These are phyloP conservation scores for Quercus robur DNA, from an alignment of 306 rosid genomes.

Conservation along the genomic window DNA sequence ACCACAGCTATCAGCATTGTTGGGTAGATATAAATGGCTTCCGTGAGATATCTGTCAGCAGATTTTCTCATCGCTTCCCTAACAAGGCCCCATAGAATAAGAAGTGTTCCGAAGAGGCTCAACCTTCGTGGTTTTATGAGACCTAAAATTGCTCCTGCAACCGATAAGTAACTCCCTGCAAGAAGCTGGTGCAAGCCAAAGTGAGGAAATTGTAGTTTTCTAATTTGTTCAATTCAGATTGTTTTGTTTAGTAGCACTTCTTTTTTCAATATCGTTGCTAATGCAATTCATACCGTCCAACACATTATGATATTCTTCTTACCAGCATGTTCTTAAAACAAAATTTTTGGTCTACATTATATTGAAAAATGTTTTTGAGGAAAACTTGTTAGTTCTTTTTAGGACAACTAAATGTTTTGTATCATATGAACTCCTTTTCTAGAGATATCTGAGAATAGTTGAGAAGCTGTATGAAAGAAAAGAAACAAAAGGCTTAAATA, in stretches of 20 bases:
- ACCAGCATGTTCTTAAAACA: too few species aligned
- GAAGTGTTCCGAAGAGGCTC: slow-evolving; percentile 65
- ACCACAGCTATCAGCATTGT: slow-evolving; percentile 50
- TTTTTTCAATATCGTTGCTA: neutral
- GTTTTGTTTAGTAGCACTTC: neutral
- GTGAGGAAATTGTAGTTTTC: neutral
- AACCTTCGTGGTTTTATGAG: slow-evolving; percentile 62
- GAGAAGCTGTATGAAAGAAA: too few species aligned
- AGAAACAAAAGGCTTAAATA: too few species aligned
- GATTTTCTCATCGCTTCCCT: slow-evolving; percentile 49
- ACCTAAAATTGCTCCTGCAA: slow-evolving; percentile 71
- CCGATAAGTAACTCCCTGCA: slow-evolving; percentile 78
- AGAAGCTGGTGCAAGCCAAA: slow-evolving; percentile 55
- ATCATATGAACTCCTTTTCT: too few species aligned
- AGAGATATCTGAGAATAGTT: too few species aligned
- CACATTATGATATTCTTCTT: too few species aligned
- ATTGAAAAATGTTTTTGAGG: too few species aligned
- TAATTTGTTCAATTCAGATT: neutral
- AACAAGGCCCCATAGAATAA: slow-evolving; percentile 65
- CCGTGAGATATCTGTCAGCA: slow-evolving; percentile 13
- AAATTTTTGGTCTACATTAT: too few species aligned
- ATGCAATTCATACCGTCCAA: neutral
- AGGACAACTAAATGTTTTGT: too few species aligned
- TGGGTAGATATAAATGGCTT: slow-evolving; percentile 42
- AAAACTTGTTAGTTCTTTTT: too few species aligned